Base-by-base conservation (phyloP, 495 filamentous ascomycete species). In the Acidiella bohemica region DNA sequence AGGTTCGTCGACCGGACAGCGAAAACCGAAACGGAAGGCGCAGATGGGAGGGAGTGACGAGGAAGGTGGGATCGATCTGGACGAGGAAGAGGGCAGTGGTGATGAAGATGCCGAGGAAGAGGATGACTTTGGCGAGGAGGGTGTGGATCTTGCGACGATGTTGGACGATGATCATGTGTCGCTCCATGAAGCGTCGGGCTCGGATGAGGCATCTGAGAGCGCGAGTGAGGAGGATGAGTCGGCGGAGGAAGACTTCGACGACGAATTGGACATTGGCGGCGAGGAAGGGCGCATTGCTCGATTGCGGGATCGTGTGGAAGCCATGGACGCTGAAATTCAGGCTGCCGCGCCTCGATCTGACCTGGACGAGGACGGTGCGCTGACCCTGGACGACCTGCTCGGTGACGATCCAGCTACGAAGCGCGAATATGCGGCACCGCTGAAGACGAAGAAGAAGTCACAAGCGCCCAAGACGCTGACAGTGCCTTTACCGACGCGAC, bases 401-500 rank as follows among this genome's bases (percentile, higher is more conserved):
- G 65, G 77, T 20, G 74, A 85, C 42, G 83, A 94, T 56, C 72
- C 80, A 1, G 66, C 70, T 16, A 65, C 87, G 44, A 87, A 84
- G 53, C 84, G 76, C 56, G 80, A 85, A 0, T 68, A 92, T 11
- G 84, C 84, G 55, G 79, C 27, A 54, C 38, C 39, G 63, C 50
- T 54, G 62, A 71, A 70, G 65, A 61, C 53, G 41, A 72, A 65
- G 66, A 56, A 47, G 71, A 61, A 63, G 59, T 39, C 48, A 46
- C 21, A 57, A 65, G 32, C 72, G 72, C 1, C 12, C 65, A 72
- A 44, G 16, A 40, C 4, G 54, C 70, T 96, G 10, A 78, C 80
- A 17, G 78, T 84, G 8, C 88, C 92, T 22, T 70, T 95, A 10
- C 71, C 87, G 2, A 93, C 84, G 55, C 75, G 90, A 32, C 82